Conservation (phyloP, 768 basidiomycete genomes). For the Strobilomyces confusus region DNA sequence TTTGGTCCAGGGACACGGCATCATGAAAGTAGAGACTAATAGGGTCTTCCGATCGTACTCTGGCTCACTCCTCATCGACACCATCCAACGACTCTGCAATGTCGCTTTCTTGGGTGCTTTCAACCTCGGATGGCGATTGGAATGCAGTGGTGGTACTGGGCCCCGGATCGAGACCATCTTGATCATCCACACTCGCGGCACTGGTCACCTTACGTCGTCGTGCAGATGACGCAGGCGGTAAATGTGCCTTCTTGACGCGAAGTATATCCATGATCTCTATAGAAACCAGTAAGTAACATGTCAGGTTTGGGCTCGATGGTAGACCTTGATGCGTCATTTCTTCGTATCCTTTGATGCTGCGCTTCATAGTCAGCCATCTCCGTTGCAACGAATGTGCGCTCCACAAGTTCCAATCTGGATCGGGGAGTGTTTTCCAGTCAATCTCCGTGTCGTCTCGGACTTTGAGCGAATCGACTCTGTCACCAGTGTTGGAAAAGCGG, state of each 20-base stretch:
- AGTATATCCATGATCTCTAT: conserved; percentile 82
- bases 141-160: conserved; percentile 19
- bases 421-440: conserved; percentile 75
- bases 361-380: conserved; percentile 79
- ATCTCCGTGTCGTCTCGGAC: conserved; percentile 81
- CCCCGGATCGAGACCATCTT: conserved; percentile 27
- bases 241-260: conserved; percentile 64
- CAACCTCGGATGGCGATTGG: conserved; percentile 22
- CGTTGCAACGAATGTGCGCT: conserved; percentile 77
- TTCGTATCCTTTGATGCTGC: conserved; percentile 69
- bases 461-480: conserved; percentile 68
- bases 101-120: conserved; percentile 12
- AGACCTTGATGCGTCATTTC: conserved; percentile 78
- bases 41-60: not conserved
- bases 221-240: conserved; percentile 38
- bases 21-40: conserved; percentile 2
- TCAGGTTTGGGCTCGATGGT: not conserved
- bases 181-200: conserved; percentile 45
- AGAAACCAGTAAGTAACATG: conserved; percentile 6
- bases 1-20: too few relatives aligned
- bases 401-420: conserved; percentile 79
- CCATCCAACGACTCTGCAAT: conserved; percentile 14
- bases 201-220: conserved; percentile 51
- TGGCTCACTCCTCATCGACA: conserved; percentile 13
- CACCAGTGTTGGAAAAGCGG: not conserved